These are phyloP conservation scores for Gracilaria gracilis DNA, from an alignment of 23 red algal genomes.

Conservation along the genomic window DNA sequence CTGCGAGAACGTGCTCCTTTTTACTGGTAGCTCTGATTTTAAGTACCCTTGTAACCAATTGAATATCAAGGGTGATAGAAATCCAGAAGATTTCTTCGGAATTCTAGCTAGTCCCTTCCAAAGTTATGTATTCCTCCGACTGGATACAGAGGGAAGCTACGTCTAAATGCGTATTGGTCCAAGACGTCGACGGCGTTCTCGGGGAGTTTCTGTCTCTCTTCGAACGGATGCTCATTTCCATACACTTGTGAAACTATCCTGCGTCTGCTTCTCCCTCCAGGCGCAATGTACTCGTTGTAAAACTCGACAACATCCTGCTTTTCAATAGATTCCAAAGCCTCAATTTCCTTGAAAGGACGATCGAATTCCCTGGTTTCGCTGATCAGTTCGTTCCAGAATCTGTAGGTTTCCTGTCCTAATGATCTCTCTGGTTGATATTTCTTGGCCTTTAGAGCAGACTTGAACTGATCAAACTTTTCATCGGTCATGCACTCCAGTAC, in stretches of 20 bases:
- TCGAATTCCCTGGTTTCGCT: slow-evolving; percentile 43
- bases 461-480: slow-evolving; percentile 74
- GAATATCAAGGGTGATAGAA: no score
- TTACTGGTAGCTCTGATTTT: slow-evolving; percentile 52
- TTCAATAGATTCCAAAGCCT: slow-evolving; percentile 51
- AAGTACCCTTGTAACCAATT: neutral
- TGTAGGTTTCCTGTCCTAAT: slow-evolving; percentile 44
- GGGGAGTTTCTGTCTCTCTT: neutral
- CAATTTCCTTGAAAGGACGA: slow-evolving; percentile 67
- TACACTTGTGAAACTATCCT: slow-evolving; percentile 65
- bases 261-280: slow-evolving; percentile 36
- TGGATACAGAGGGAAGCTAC: slow-evolving; percentile 48
- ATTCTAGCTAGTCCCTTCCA: neutral
- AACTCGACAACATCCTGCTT: slow-evolving; percentile 66
- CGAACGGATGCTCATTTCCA: slow-evolving; percentile 55
- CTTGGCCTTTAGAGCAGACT: slow-evolving; percentile 49
- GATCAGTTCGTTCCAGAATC: slow-evolving; percentile 77
- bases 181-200: slow-evolving; percentile 25
- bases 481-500: slow-evolving; percentile 57
- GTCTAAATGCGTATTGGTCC: slow-evolving; percentile 60
- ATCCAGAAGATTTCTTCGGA: neutral
- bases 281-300: slow-evolving; percentile 66
- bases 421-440: slow-evolving; percentile 72
- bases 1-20: slow-evolving; percentile 73
- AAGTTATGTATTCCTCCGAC: slow-evolving; percentile 66